Percentiles rank a stretch among this genome's conserved stretches.
phyloP scores from a whole-genome alignment of 2,329 filamentous ascomycete genomes.

The Colletotrichum sp. region DNA sequence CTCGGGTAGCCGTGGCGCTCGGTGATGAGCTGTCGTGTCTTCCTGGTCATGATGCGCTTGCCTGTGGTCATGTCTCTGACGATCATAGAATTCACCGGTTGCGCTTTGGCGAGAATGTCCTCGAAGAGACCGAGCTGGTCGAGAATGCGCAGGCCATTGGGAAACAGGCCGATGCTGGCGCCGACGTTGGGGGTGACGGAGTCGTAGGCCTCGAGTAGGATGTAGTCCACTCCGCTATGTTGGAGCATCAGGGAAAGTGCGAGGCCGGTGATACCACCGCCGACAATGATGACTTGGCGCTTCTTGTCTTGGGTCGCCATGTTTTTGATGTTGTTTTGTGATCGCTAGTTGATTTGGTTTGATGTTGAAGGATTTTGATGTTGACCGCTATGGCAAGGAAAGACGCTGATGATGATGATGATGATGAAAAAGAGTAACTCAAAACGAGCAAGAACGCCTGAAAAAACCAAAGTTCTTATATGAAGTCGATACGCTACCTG shows the following conservation, averaged over 20 bases:
- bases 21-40: background rate
- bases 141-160: slow-evolving; percentile 48
- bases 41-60: slow-evolving; percentile 9
- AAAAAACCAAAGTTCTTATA: background rate
- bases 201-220: slow-evolving; percentile 48
- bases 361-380: background rate
- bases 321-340: background rate
- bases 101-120: background rate
- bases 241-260: slow-evolving; percentile 43
- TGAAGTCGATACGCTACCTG: background rate
- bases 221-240: slow-evolving; percentile 47
- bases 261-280: slow-evolving; percentile 26
- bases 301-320: background rate
- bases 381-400: background rate
- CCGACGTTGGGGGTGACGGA: slow-evolving; percentile 50
- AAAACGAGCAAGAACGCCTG: background rate
- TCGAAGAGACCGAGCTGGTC: slow-evolving; percentile 52
- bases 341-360: background rate
- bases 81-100: background rate
- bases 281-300: slow-evolving; percentile 24
- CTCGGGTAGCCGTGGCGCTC: slow-evolving; percentile 32
- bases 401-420: background rate
- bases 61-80: background rate
- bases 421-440: background rate
- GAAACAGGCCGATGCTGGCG: slow-evolving; percentile 49